Base-by-base conservation (phyloP, 768 basidiomycete genomes). In the Infundibulicybe gibba region DNA sequence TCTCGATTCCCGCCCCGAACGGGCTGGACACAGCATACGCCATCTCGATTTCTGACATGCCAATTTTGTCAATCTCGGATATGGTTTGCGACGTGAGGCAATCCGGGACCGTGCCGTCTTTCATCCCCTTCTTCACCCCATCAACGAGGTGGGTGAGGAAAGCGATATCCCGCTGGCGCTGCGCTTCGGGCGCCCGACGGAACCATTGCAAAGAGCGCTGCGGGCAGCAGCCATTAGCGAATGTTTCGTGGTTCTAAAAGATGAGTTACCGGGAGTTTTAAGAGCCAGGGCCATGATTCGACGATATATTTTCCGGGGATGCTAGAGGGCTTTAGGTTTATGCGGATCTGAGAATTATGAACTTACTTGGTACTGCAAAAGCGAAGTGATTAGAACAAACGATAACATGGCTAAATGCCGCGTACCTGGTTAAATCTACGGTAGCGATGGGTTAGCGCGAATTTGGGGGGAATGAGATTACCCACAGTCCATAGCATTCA, bases 281-380 rank as follows among this genome's bases (percentile, higher is more conserved):
- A 57, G 2, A 76, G 63, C 66, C 72, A 74, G 0, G 74, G 74
- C 66, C 71, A 67, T 1, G 70, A 70, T 55, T 76, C 74, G 11
- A 76, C 74, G 3, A 76, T 48, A 43, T 73, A 75, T 54, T 74
- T 76, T 21, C 74, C 73, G 2, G 73, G 74, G 47, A 76, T 72
- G 42, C 74, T 76, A 17, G 6, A 10, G 3, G 35, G 14, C 21
- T 4, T 14, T 19, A 41, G 6, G 9, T 25, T 40, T 13, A 37
- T n/a, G n/a, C 31, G 35, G 21, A 19, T 6, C 16, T 3, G 20
- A 40, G 17, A 6, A 45, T 30, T 6, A 49, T 58, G 8, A 25
- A 25, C 25, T 45, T 35, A 69, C 69, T 69, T 70, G 38, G 70
- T 62, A 43, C 67, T 68, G 35, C 14, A 6, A 14, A 10, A 10